A percentile compares a stretch with the other conserved stretches of the same genome.
These are phyloP conservation scores for Macaranga tanarius DNA, from an alignment of 441 rosid species.

Conservation along the genomic window DNA sequence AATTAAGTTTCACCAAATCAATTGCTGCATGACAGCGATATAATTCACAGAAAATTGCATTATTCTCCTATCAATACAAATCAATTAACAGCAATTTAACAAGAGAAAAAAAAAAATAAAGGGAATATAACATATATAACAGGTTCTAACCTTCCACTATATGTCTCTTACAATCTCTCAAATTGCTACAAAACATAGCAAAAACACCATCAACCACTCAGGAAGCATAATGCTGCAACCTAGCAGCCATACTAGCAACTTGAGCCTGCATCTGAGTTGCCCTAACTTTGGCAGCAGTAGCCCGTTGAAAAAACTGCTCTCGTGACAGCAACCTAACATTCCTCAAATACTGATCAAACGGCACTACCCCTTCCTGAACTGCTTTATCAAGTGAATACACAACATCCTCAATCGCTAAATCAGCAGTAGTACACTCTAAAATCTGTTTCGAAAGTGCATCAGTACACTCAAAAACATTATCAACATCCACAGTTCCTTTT, in stretches of 20 bases:
- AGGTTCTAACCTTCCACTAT: slow-evolving; percentile 30
- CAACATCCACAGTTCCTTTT: slow-evolving; percentile 46
- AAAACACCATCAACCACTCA: slow-evolving; percentile 27
- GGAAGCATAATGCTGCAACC: slow-evolving; percentile 44
- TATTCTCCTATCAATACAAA: slow-evolving; percentile 28
- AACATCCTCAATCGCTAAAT: slow-evolving; percentile 87
- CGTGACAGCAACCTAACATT: slow-evolving; percentile 82
- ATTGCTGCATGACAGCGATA: background rate
- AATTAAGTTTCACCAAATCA: slow-evolving; percentile 6
- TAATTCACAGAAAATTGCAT: slow-evolving; percentile 17
- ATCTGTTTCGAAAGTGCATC: slow-evolving; percentile 76
- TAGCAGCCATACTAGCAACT: slow-evolving; percentile 77
- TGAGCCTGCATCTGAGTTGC: slow-evolving; percentile 89
- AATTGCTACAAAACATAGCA: slow-evolving; percentile 8
- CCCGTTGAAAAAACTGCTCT: slow-evolving; percentile 91
- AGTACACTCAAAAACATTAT: slow-evolving; percentile 55
- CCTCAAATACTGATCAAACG: slow-evolving; percentile 86
- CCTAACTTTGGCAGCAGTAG: slow-evolving; percentile 76
- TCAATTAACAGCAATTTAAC: slow-evolving; percentile 18
- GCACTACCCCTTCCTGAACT: slow-evolving; percentile 71
- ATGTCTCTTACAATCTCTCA: background rate
- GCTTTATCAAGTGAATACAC: slow-evolving; percentile 80
- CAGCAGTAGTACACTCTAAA: slow-evolving; percentile 71
- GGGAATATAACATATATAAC: slow-evolving; percentile 7
- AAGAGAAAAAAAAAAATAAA: background rate